phyloP scores from a whole-genome alignment of 495 filamentous ascomycete species.

The Symbiotaphrina buchneri region DNA sequence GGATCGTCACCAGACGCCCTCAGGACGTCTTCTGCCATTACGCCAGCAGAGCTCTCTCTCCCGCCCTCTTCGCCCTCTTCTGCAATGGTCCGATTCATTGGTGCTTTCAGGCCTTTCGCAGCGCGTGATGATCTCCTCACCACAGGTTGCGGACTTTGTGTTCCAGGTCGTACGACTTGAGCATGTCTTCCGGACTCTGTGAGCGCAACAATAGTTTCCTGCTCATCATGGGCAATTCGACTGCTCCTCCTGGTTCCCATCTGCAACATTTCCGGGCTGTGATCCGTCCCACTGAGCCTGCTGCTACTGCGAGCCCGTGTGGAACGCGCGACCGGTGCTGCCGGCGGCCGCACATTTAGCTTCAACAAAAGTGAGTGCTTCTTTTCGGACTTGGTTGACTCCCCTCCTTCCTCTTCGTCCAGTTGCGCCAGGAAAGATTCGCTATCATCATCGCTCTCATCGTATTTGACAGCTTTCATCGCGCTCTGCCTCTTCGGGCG shows the following conservation, averaged over 20 bases:
- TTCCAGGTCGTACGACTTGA: slow-evolving; percentile 30
- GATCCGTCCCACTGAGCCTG: slow-evolving; percentile 12
- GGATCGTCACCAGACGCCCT: too few species aligned
- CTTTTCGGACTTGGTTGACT: slow-evolving; percentile 5
- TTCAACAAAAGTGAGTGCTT: slow-evolving; percentile 10
- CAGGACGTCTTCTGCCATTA: neutral
- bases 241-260: slow-evolving; percentile 27
- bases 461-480: slow-evolving; percentile 19
- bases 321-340: slow-evolving; percentile 10
- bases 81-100: slow-evolving; percentile 27
- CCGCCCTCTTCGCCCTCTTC: slow-evolving; percentile 20
- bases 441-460: slow-evolving; percentile 16
- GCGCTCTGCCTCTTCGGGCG: slow-evolving; percentile 42
- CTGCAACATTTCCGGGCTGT: slow-evolving; percentile 10
- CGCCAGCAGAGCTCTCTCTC: slow-evolving; percentile 16
- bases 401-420: slow-evolving; percentile 3
- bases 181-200: slow-evolving; percentile 61
- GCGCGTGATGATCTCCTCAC: slow-evolving; percentile 29
- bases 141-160: slow-evolving; percentile 40
- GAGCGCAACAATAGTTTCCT: slow-evolving; percentile 37
- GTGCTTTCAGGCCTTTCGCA: slow-evolving; percentile 34
- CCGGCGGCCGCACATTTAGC: slow-evolving; percentile 11
- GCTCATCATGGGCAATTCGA: slow-evolving; percentile 32
- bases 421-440: slow-evolving; percentile 3
- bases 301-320: slow-evolving; percentile 23